Evolutionary conservation across 345 rosid genomes (phyloP).

Genomic region (Salix brachista): DNA sequence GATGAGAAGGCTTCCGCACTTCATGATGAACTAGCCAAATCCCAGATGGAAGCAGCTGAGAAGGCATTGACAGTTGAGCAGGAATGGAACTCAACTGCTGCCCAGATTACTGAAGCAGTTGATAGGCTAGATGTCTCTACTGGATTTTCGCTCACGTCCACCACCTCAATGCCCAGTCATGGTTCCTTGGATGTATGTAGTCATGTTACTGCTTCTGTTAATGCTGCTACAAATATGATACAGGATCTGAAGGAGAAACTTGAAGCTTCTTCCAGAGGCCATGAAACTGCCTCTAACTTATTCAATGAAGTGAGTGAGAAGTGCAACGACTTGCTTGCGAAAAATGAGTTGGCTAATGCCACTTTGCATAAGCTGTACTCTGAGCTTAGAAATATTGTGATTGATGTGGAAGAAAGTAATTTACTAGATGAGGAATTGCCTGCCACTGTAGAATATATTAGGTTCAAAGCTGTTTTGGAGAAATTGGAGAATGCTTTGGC

Average conservation of each 20-base stretch:
- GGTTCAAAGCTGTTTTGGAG: conserved; percentile 43
- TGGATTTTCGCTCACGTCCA: conserved; percentile 28
- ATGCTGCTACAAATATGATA: conserved; percentile 49
- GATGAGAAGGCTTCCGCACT: conserved; percentile 39
- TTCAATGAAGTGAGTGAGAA: conserved; percentile 52
- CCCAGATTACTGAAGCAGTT: conserved; percentile 48
- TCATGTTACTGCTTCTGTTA: conserved; percentile 43
- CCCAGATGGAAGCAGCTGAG: conserved; percentile 48
- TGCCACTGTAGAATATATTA: conserved; percentile 43
- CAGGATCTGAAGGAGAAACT: conserved; percentile 54
- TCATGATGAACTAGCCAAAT: conserved; percentile 46
- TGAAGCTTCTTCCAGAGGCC: conserved; percentile 39
- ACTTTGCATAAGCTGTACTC: conserved; percentile 38
- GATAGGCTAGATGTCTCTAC: conserved; percentile 51
- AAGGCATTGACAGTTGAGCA: conserved; percentile 49
- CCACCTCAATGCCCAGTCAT: conserved; percentile 22
- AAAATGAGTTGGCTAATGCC: conserved; percentile 37
- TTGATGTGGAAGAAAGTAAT: conserved; percentile 28
- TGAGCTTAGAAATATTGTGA: conserved; percentile 46
- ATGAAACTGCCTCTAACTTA: conserved; percentile 38
- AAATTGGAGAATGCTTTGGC: conserved; percentile 45
- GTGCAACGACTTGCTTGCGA: conserved; percentile 38
- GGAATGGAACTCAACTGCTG: conserved; percentile 41
- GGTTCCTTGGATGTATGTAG: conserved; percentile 40
- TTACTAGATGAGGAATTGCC: conserved; percentile 27